These are phyloP conservation scores for Rosa multiflora DNA, from an alignment of 306 rosid species.

Conservation along the genomic window DNA sequence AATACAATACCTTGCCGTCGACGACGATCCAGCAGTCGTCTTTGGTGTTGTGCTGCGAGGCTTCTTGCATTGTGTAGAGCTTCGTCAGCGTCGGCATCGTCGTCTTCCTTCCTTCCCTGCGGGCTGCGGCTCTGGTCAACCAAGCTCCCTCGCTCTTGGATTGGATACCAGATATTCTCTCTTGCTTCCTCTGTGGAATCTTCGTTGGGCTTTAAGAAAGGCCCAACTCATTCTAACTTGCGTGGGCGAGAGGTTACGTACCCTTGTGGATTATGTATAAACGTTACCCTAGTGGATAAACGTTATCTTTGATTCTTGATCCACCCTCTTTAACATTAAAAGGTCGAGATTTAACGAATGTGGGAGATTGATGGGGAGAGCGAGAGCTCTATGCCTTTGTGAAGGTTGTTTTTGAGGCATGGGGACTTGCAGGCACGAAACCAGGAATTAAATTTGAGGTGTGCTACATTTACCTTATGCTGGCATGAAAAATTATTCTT, in stretches of 20 bases:
- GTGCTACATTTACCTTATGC: no score
- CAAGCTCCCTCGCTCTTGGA: not conserved
- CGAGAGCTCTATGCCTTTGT: no score
- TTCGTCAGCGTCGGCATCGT: constrained; percentile 63
- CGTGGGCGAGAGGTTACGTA: not conserved
- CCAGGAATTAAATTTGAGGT: no score
- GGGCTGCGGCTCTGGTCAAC: not conserved
- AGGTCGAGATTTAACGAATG: no score
- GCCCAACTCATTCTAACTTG: not conserved
- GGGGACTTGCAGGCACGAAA: no score
- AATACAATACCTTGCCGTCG: constrained; percentile 63
- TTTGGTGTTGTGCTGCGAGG: constrained; percentile 59
- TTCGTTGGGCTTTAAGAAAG: not conserved
- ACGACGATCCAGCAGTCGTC: constrained; percentile 88
- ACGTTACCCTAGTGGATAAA: not conserved
- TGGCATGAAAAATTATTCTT: no score
- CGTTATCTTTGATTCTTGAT: no score
- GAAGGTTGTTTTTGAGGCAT: no score
- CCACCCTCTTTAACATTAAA: no score
- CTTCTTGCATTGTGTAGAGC: constrained; percentile 62
- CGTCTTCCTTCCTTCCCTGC: not conserved
- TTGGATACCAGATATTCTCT: constrained; percentile 11
- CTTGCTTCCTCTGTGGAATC: not conserved
- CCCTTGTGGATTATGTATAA: not conserved
- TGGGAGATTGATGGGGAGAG: no score